A percentile compares a stretch with the other conserved stretches of the same genome.
Conservation (phyloP, 2,329 filamentous ascomycete species). For the Ophiostoma australiae region DNA sequence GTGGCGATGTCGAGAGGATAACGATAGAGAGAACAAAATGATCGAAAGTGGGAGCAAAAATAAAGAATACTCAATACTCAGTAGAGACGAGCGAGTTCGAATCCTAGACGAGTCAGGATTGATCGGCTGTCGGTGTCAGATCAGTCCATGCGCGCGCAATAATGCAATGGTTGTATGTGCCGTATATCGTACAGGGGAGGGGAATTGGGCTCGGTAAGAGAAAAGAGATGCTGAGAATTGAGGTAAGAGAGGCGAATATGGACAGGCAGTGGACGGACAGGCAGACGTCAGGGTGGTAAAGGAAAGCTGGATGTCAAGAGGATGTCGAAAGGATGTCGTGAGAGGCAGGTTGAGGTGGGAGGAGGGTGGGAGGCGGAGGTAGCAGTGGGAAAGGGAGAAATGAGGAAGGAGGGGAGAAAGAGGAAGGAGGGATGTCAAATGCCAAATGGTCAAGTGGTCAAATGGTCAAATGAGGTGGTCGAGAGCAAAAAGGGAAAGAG, state of each 20-base stretch:
- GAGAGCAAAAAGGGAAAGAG: slow-evolving; percentile 18
- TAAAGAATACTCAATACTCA: background rate
- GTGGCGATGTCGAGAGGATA: slow-evolving; percentile 8
- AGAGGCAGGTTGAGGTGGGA: background rate
- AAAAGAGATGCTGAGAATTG: background rate
- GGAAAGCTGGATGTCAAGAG: background rate
- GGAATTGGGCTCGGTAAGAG: background rate
- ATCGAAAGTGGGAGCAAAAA: background rate
- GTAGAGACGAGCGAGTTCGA: background rate
- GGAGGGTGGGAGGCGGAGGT: background rate
- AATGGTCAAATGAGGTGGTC: slow-evolving; percentile 10
- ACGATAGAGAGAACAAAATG: background rate
- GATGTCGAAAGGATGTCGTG: background rate
- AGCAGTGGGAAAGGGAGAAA: slow-evolving; percentile 12
- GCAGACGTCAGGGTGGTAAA: background rate
- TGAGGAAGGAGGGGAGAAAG: slow-evolving; percentile 14
- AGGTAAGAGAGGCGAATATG: background rate
- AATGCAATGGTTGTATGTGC: background rate
- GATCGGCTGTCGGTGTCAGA: slow-evolving; percentile 3
- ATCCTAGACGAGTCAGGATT: background rate
- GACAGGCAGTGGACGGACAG: background rate
- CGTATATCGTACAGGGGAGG: background rate
- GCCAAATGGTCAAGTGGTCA: too few species aligned
- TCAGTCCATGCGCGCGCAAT: background rate
- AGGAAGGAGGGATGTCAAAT: background rate